Base-by-base conservation (phyloP, 1,284 basidiomycete genomes). In the Prillingera fragicola region DNA sequence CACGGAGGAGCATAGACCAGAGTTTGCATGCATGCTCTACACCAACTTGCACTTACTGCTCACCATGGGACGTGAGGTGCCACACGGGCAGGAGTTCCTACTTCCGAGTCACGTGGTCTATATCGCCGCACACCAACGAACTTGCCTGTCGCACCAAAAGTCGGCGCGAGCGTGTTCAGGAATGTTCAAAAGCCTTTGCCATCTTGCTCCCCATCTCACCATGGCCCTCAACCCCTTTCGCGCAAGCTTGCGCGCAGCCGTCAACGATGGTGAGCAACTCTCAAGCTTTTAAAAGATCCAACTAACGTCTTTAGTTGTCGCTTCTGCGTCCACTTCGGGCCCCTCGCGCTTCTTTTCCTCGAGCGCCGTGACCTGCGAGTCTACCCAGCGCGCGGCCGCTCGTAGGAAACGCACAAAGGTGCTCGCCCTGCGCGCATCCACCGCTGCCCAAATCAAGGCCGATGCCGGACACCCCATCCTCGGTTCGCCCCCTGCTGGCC, bases 351-450 rank as follows among this genome's bases (percentile, higher is more conserved):
- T 22, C 22, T 43, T 43, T 24, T 31, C 33, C 2, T 27, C 41
- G 3, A 33, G 31, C 28, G 35, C 45, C 18, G 43, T 29, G 19
- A 31, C 38, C 13, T 21, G 29, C 33, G 49, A 47, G 45, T 51
- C 49, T 6, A 15, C 25, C 22, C 38, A 33, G 29, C 46, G 38
- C 35, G 41, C 42, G 29, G 40, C 33, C 8, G 52, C 48, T 8
- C 45, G 48, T 15, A 32, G 52, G 31, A 50, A 50, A 43, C 39
- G 41, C 19, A 29, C 38, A 13, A 54, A 54, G 43, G 45, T 48
- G 18, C 25, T 48, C 3, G 29, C 34, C 15, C 29, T 27, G n/a
- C 48, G 52, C 8, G 25, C 22, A 8, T 33, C 18, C 12, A 22
- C 21, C 5, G 43, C 40, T 0, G 25, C 32, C 14, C 38, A 26